These are phyloP conservation scores for Carex cristatella DNA, from an alignment of 176 grass and related monocot species.

Conservation along the genomic window DNA sequence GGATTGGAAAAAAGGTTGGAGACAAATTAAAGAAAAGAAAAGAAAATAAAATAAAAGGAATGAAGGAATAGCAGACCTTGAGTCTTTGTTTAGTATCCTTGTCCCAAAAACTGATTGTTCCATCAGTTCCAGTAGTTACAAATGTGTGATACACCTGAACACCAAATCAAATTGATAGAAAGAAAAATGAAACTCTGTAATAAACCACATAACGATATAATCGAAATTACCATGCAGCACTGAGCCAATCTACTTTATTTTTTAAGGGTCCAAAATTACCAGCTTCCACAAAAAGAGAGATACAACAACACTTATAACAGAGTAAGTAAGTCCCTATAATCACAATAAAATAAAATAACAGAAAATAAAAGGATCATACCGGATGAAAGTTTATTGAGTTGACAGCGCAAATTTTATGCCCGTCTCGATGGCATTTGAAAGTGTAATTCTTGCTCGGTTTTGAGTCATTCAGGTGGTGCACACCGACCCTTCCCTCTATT, in stretches of 20 bases:
- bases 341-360: not conserved
- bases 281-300: not conserved
- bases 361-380: slow-evolving; percentile 36
- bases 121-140: slow-evolving; percentile 72
- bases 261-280: not conserved
- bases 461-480: slow-evolving; percentile 74
- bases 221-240: not conserved
- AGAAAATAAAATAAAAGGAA: not conserved
- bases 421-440: slow-evolving; percentile 94
- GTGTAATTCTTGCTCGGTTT: slow-evolving; percentile 82
- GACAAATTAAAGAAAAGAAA: not conserved
- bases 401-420: slow-evolving; percentile 59
- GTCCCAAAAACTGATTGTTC: slow-evolving; percentile 76
- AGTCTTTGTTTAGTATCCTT: slow-evolving; percentile 75
- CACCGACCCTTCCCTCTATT: slow-evolving; percentile 88
- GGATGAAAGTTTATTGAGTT: slow-evolving; percentile 91
- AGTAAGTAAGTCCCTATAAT: not conserved
- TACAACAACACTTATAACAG: not conserved
- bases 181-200: not conserved
- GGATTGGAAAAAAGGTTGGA: not conserved
- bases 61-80: slow-evolving; percentile 34
- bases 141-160: slow-evolving; percentile 74
- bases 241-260: not conserved
- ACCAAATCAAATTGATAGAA: slow-evolving; percentile 6
- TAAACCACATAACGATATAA: not conserved